Evolutionary conservation across 768 basidiomycete genomes (phyloP), one percentile per base, ranked within the genome.

Genomic region (Leucocoprinus leucothites): DNA sequence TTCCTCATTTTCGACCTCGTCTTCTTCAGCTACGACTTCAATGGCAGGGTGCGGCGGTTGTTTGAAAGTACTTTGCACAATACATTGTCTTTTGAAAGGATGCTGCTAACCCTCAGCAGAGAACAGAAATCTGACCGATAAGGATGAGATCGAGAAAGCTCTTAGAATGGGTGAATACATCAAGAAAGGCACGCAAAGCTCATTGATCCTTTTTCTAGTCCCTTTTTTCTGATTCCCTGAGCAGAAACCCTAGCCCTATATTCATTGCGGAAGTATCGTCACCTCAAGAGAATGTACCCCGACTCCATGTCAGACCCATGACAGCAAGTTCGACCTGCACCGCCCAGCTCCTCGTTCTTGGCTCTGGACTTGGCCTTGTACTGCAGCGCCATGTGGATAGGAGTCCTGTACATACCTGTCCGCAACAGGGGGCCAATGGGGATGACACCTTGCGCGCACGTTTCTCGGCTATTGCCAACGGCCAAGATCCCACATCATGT

Each of bases 201-300:
- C 31, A 6, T 21, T 54, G 3, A 19, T 13, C 31, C 28, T 7
- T 42, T 40, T 13, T n/a, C 38, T 3, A 6, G 21, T 16, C 4
- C 18, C 22, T 46, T 18, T 25, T n/a, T 35, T 38, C 22, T 31
- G 24, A 9, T 47, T 38, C 31, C 22, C 52, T 44, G 25, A 18
- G n/a, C 61, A 91, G 91, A 93, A 72, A 92, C 90, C 0, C 74
- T 93, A 42, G 90, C 91, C 0, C 69, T 94, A 19, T 93, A 94
- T 63, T 85, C 88, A 1, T 70, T 94, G 42, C 80, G 87, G 60
- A 94, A 94, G 69, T 94, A 93, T 62, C 82, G 91, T 44, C 81
- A 91, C 65, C 70, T 94, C 58, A 87, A 82, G 64, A 77, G 85
- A 54, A 84, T 85, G 75, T 93, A 93, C 64, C 81, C 82, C 18